Conservation (phyloP, 345 rosid species). For the Rhodamnia rubescens region DNA sequence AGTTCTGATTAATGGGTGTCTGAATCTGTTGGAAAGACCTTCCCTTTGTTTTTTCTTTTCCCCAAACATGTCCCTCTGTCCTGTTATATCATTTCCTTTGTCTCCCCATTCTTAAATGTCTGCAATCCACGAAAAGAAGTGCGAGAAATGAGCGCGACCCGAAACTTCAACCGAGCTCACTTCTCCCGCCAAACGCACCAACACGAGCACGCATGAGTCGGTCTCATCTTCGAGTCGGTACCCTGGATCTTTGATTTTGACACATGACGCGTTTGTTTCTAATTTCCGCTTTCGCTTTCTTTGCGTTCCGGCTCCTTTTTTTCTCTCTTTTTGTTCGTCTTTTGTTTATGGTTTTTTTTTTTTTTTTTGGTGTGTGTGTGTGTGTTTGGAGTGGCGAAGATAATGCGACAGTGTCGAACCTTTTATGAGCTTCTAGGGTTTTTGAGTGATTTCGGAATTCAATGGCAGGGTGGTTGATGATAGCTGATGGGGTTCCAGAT, state of each 20-base stretch:
- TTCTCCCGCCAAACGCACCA: neutral
- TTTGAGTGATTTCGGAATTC: neutral
- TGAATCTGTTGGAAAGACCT: neutral
- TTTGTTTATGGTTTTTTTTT: neutral
- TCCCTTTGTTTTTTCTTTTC: no score
- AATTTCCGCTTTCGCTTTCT: neutral
- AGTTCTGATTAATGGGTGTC: neutral
- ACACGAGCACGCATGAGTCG: neutral
- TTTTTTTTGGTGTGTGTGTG: neutral
- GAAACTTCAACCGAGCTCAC: neutral
- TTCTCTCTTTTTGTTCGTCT: neutral
- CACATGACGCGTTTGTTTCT: neutral
- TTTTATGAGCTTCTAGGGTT: conserved; percentile 17
- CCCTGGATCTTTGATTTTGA: neutral
- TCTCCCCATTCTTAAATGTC: conserved; percentile 9
- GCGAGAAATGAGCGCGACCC: neutral
- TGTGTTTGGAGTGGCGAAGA: conserved; percentile 11
- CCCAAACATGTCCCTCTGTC: neutral
- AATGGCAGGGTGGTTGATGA: conserved; percentile 23
- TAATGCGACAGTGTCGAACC: conserved; percentile 5
- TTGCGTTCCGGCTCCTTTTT: neutral
- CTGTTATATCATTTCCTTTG: conserved; percentile 1
- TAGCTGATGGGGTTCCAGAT: conserved; percentile 1
- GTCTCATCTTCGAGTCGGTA: neutral
- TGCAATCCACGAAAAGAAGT: neutral